Base-by-base conservation (phyloP, 2,329 filamentous ascomycete genomes). In the Tolypocladium pustulatum region DNA sequence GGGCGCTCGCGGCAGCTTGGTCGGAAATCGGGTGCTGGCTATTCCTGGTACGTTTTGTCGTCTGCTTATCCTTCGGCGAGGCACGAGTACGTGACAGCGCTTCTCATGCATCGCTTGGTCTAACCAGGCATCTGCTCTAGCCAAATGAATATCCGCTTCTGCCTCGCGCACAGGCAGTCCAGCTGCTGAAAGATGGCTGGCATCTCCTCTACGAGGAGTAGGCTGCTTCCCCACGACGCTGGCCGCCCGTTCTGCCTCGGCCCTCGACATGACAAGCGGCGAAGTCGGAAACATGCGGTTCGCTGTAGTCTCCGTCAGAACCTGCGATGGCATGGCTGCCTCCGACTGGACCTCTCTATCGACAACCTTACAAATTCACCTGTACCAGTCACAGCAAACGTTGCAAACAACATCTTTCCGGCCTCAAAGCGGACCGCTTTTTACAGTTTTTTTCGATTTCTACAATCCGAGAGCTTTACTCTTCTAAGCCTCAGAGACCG, bases 401-500 rank as follows among this genome's bases (percentile, higher is more conserved):
- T 27, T n/a, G 49, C 30, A 7, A 6, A 13, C 20, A n/a, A 34
- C 4, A 34, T 9, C 17, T 52, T 52, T 32, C 15, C n/a, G 57
- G 22, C 27, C 37, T 32, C 36, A 7, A 32, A 36, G 43, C 38
- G 38, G 37, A 34, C 52, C 56, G 25, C 32, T 10, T 59, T 57
- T 59, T 30, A 41, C 52, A 20, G 56, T 60, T 58, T 58, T 58
- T 60, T 62, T 62, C 32, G 30, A 57, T 58, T 59, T 40, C 46
- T 61, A 61, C 64, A 61, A 43, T 49, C 22, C 56, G 52, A 57
- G 61, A 64, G 61, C 65, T 65, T 58, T 57, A 62, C 57, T 62
- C 64, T 59, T 65, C 65, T 65, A 65, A 65, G 60, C 63, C 65
- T 56, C 63, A 57, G 64, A 63, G 57, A 63, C 59, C 63, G 59